Base-by-base conservation (phyloP, 2,329 filamentous ascomycete species). In the Colletotrichum navitas region DNA sequence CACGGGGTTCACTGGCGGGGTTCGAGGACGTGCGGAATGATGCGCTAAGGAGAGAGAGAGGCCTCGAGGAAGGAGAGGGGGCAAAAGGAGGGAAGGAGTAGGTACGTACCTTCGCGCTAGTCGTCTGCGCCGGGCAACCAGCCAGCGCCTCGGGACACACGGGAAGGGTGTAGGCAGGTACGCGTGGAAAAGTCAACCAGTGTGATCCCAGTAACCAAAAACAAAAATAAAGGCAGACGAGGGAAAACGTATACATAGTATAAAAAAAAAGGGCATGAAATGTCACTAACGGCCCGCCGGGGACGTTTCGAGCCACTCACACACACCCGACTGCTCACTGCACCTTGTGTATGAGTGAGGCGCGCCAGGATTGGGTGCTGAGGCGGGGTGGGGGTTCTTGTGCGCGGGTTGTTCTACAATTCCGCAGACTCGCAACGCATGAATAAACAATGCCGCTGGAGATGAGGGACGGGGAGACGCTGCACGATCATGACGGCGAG, bases 361-460 rank as follows among this genome's bases (percentile, higher is more conserved):
- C 47, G 47, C 61, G 26, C 58, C 18, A 36, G 66, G 60, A 68
- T 56, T 68, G 43, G 66, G 51, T 56, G 24, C 49, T 39, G 58
- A 41, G 49, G 49, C 45, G 16, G 41, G 41, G 67, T 61, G 39
- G 47, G 47, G 47, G 47, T 66, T 67, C 14, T 36, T 62, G 68
- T 71, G 59, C 43, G 43, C 36, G 43, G 7, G 6, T 24, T 41
- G 14, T 18, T 32, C 11, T 41, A 26, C n/a, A 51, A 32, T 14
- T 41, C 21, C 10, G 45, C 16, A 41, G 34, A 26, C n/a, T 34
- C 10, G 36, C 39, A 26, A 63, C 68, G 68, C 68, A 71, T 71
- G 64, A 71, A 71, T 68, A 68, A 71, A 71, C 68, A 71, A 71
- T 71, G 49, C 58, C 64, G 59, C 68, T 71, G 41, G 64, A 71